Evolutionary conservation across 2,329 filamentous ascomycete genomes (phyloP).

Genomic region (Periconia macrospinosa): DNA sequence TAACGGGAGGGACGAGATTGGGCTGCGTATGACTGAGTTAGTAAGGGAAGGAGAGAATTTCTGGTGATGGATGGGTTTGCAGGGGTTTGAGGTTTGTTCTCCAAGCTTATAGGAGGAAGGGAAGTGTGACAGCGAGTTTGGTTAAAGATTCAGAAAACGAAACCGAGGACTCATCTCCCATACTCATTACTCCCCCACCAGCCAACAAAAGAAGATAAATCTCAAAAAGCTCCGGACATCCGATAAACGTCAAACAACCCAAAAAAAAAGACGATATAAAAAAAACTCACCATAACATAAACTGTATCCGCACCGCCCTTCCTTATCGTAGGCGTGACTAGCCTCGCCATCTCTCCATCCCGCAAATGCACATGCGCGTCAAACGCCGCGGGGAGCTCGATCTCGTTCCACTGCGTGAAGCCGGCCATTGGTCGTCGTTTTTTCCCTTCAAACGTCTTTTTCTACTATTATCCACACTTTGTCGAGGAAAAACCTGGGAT

Average conservation of each 20-base stretch:
- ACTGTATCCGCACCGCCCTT: constrained; percentile 56
- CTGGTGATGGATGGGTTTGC: not conserved
- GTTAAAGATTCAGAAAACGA: no score
- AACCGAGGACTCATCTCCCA: no score
- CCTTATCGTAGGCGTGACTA: constrained; percentile 55
- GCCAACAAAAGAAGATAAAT: not conserved
- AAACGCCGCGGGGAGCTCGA: constrained; percentile 52
- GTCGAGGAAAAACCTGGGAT: no score
- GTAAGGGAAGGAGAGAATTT: not conserved
- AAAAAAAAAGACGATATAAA: not conserved
- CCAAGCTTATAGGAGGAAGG: no score
- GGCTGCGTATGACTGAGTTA: constrained; percentile 36
- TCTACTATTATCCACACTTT: no score
- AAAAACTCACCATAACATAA: constrained; percentile 53
- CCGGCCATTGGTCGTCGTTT: not conserved
- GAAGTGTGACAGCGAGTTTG: no score
- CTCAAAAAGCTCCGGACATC: not conserved
- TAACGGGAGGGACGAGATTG: constrained; percentile 55
- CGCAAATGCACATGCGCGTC: constrained; percentile 57
- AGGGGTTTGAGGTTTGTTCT: no score
- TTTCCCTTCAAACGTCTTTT: no score
- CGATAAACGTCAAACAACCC: not conserved
- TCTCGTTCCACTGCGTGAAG: constrained; percentile 28
- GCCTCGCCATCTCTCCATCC: constrained; percentile 55
- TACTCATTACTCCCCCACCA: not conserved